These are phyloP conservation scores for Xanthoconium separans DNA, from an alignment of 1,284 basidiomycete species.

Conservation along the genomic window DNA sequence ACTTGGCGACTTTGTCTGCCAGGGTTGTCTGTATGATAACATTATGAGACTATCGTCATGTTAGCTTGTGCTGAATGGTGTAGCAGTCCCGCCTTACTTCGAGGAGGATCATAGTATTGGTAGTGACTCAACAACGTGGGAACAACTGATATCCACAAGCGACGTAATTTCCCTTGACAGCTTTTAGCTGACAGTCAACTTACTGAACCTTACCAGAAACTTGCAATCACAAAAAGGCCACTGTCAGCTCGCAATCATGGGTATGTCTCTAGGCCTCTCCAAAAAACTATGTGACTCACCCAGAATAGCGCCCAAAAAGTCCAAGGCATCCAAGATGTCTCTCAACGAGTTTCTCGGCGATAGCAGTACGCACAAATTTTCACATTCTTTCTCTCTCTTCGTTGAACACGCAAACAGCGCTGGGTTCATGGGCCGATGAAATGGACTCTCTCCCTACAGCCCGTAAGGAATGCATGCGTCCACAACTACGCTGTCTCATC, in stretches of 20 bases:
- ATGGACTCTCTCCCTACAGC: conserved; percentile 88
- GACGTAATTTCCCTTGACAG: conserved; percentile 26
- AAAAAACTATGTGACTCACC: conserved; percentile 14
- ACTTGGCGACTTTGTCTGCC: conserved; percentile 89
- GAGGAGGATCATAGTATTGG: conserved; percentile 73
- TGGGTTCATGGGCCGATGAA: conserved; percentile 97
- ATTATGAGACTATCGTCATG: conserved; percentile 69
- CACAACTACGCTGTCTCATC: conserved; percentile 18
- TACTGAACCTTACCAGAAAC: not conserved
- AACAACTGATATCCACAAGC: conserved; percentile 23
- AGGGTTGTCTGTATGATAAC: conserved; percentile 92
- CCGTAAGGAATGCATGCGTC: conserved; percentile 56
- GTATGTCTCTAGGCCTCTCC: conserved; percentile 12
- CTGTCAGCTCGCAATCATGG: conserved; percentile 22
- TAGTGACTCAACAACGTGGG: conserved; percentile 26
- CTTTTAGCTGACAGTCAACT: conserved; percentile 7
- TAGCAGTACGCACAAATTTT: conserved; percentile 52
- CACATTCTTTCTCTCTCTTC: conserved; percentile 5
- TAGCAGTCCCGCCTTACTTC: conserved; percentile 48
- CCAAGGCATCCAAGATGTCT: conserved; percentile 85
- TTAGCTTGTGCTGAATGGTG: conserved; percentile 11
- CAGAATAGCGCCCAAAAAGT: conserved; percentile 69
- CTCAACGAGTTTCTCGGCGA: conserved; percentile 89
- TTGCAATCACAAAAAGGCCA: conserved; percentile 11
- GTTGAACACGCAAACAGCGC: conserved; percentile 43